Evolutionary conservation across 352 stramenopile species (phyloP).

Genomic region (Phytophthora fragariae): DNA sequence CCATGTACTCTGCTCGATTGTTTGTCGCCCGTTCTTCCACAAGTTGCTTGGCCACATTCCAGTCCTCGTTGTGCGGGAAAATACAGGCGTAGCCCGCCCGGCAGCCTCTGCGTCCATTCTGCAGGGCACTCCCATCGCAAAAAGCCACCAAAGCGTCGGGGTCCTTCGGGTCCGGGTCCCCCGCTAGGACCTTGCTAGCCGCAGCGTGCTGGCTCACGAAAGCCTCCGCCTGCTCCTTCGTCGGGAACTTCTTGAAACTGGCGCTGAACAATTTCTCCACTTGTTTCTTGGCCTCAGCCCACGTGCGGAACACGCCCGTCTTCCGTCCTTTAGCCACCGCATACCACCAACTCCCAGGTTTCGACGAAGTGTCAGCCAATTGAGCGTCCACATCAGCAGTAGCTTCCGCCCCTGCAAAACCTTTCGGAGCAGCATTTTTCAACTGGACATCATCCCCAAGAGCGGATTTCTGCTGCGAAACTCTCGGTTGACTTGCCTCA

Average conservation of each 20-base stretch:
- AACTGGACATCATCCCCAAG: not conserved
- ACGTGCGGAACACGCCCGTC: constrained; percentile 64
- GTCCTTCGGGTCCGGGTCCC: constrained; percentile 58
- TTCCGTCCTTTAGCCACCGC: constrained; percentile 60
- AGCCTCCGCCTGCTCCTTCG: constrained; percentile 51
- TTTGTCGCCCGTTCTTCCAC: constrained; percentile 54
- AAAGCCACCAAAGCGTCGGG: constrained; percentile 39
- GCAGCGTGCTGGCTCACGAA: constrained; percentile 53
- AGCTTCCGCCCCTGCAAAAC: constrained; percentile 3
- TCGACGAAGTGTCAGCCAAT: constrained; percentile 6
- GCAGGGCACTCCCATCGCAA: constrained; percentile 75
- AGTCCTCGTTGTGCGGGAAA: constrained; percentile 68
- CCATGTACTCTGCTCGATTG: constrained; percentile 66
- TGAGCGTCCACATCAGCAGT: constrained; percentile 4
- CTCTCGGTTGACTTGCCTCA: not conserved
- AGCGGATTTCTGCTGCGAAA: constrained; percentile 6
- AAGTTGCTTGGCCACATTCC: constrained; percentile 71
- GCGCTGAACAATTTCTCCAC: constrained; percentile 61
- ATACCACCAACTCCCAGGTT: constrained; percentile 43
- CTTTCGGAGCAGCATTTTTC: constrained; percentile 3
- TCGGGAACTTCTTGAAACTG: constrained; percentile 68
- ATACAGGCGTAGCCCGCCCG: constrained; percentile 78
- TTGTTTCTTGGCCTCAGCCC: constrained; percentile 60
- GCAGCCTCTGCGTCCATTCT: constrained; percentile 64
- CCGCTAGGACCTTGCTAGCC: constrained; percentile 5